Evolutionary conservation across 345 rosid species (phyloP), one percentile per base, ranked within the genome.

Genomic region (Iberis pinnata): DNA sequence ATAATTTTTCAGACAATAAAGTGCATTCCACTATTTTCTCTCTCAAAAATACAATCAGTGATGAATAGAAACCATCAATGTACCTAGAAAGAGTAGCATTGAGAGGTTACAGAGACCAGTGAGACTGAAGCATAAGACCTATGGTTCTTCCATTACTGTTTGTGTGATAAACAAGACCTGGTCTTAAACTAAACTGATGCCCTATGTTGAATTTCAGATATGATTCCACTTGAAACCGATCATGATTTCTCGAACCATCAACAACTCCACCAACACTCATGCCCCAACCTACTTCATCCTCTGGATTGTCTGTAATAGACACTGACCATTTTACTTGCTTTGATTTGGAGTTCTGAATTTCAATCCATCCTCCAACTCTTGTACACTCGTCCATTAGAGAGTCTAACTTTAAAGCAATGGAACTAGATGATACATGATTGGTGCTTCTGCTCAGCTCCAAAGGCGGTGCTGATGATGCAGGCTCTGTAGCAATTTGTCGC

Each of bases 241-340:
- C 64, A 69, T 67, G 50, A 9, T 68, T 68, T 59, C 39, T 59
- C 18, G 67, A 66, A 33, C 78, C 72, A 57, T 74, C 84, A 1
- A 61, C 16, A 25, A 65, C 49, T 29, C 96, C 95, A 43, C 88
- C 72, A 18, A 76, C 51, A 64, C 75, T 75, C 59, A 78, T 37
- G 20, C 95, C 96, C 96, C 92, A 90, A n/a, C 92, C 87, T 12
- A 68, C 40, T 57, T 76, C 96, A 49, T 81, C 81, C 43, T 82
- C 81, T 25, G 77, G 70, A 18, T 68, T 75, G 51, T 90, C 83
- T 43, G 80, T 76, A 36, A 78, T 39, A 46, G 58, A 78, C 15
- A 79, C 58, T 7, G 78, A 83, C 95, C 95, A 90, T 31, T 75
- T 73, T 2, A 86, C 10, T 8, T 58, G 64, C 63, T 64, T 74